Percentiles rank a stretch among this genome's conserved stretches.
These are phyloP conservation scores for Aspergillus haitiensis DNA, from an alignment of 495 filamentous ascomycete species.

Conservation along the genomic window DNA sequence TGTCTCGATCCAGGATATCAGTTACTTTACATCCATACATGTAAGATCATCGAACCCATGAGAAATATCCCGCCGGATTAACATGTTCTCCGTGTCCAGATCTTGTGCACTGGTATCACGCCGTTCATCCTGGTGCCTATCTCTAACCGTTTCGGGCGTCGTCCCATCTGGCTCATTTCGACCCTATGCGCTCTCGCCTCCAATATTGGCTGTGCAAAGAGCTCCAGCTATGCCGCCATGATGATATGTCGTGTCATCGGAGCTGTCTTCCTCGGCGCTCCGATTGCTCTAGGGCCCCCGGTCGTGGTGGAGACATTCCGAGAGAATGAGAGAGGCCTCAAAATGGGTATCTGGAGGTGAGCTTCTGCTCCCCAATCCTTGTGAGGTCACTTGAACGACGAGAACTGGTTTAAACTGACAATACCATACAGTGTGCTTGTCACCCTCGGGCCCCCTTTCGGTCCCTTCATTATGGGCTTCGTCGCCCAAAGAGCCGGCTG, in stretches of 20 bases:
- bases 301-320: slow-evolving; percentile 18
- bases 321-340: slow-evolving; percentile 47
- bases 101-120: slow-evolving; percentile 39
- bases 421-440: slow-evolving; percentile 34
- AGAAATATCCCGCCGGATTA: slow-evolving; percentile 11
- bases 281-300: slow-evolving; percentile 31
- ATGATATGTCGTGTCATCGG: slow-evolving; percentile 43
- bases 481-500: slow-evolving; percentile 45
- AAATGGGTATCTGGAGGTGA: slow-evolving; percentile 54
- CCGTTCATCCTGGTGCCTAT: slow-evolving; percentile 47
- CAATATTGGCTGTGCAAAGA: slow-evolving; percentile 49
- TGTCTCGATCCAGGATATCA: slow-evolving; percentile 5
- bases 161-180: slow-evolving; percentile 53
- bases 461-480: slow-evolving; percentile 51
- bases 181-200: slow-evolving; percentile 44
- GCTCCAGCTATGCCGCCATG: slow-evolving; percentile 40
- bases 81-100: not conserved
- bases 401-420: not conserved
- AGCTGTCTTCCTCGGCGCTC: slow-evolving; percentile 50
- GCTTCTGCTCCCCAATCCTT: not conserved
- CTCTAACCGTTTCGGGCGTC: slow-evolving; percentile 56
- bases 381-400: not conserved
- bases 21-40: slow-evolving; percentile 7
- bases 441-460: slow-evolving; percentile 50
- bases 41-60: not conserved